Evolutionary conservation across 1,139 yeast genomes (phyloP), one percentile per base, ranked within the genome.

Genomic region (Kodamaea arcana): DNA sequence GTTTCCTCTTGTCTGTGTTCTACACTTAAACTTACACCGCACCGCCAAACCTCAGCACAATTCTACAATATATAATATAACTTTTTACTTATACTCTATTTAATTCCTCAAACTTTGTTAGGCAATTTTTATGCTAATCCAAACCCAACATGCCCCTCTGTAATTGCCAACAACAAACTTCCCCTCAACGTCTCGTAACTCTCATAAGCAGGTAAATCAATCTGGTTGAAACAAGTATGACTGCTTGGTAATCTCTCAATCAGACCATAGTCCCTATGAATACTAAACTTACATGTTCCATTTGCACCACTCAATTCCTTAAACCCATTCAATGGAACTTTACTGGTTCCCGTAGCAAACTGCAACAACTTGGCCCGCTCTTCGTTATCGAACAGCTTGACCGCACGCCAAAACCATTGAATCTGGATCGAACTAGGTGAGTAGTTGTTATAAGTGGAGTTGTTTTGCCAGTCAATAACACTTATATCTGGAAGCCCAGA

Each of bases 391-490:
- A 92, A 92, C 1, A 97, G 86, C 50, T 88, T 79, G 12, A 94
- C 97, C 1, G 97, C 97, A 54, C 97, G 73, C 99, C 99, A 94
- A 63, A 92, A 94, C 88, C 97, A 92, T 54, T 84, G 90, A 41
- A 94, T 82, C 54, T 90, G 97, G 27, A 85, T 80, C 3, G 95
- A 85, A 1, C 87, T 75, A 2, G 94, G 75, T 0, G 90, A 77
- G 57, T 92, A 94, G 55, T 90, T 92, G 40, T 76, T 83, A 60
- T 94, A 92, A 2, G 69, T 71, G 1, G 96, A 77, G 56, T 92
- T 84, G 51, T 78, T 81, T 49, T 85, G 84, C 99, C 99, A 94
- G 54, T 94, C 99, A 46, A 80, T 84, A 17, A 92, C 90, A 60
- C 86, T 96, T 48, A 94, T 90, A 51, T 92, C 97, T 1, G 99